Conservation (phyloP, 1,284 basidiomycete species). For the Sphagnurus paluster region DNA sequence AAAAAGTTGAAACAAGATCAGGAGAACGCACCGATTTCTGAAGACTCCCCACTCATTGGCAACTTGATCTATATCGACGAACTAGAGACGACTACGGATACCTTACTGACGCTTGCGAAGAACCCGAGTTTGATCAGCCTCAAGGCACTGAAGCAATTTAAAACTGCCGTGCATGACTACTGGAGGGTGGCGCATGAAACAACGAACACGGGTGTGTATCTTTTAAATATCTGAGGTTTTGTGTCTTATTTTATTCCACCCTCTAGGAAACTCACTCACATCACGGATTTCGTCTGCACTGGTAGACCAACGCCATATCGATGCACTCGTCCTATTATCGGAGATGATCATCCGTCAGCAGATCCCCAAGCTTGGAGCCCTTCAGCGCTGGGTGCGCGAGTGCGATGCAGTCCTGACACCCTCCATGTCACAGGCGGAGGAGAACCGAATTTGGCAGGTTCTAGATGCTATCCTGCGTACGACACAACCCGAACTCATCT, state of each 20-base stretch:
- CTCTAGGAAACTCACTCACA: slow-evolving; percentile 37
- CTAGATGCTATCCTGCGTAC: slow-evolving; percentile 53
- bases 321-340: slow-evolving; percentile 51
- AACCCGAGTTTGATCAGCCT: slow-evolving; percentile 31
- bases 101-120: slow-evolving; percentile 25
- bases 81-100: slow-evolving; percentile 35
- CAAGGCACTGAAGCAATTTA: slow-evolving; percentile 33
- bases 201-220: slow-evolving; percentile 27
- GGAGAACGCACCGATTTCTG: background rate
- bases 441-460: slow-evolving; percentile 40
- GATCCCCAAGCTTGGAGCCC: slow-evolving; percentile 52
- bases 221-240: background rate
- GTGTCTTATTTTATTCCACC: background rate
- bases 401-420: slow-evolving; percentile 48
- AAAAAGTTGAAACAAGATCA: slow-evolving; percentile 24
- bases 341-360: slow-evolving; percentile 50
- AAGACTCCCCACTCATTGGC: slow-evolving; percentile 25
- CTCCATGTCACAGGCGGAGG: slow-evolving; percentile 30
- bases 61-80: slow-evolving; percentile 32
- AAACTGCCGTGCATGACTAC: slow-evolving; percentile 36
- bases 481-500: slow-evolving; percentile 32
- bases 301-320: slow-evolving; percentile 39
- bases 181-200: slow-evolving; percentile 33
- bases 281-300: slow-evolving; percentile 49
- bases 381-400: slow-evolving; percentile 58